These are phyloP conservation scores for Hymenoscyphus scutula DNA, from an alignment of 2,329 filamentous ascomycete genomes.

Conservation along the genomic window DNA sequence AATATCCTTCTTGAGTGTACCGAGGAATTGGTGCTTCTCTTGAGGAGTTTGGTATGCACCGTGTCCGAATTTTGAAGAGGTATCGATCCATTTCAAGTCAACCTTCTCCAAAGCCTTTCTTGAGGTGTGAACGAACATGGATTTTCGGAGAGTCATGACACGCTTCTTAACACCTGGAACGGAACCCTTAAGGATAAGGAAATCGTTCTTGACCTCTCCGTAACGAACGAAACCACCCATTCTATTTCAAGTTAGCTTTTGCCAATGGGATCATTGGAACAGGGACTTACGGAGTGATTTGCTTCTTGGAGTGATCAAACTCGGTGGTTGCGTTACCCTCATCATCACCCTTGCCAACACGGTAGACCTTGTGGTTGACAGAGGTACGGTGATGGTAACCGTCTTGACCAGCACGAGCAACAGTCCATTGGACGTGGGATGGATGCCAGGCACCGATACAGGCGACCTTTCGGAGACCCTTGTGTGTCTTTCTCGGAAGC, in stretches of 20 bases:
- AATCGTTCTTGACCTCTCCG: conserved; percentile 99
- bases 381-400: conserved; percentile 99
- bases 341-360: conserved; percentile 88
- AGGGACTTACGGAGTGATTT: conserved; percentile 91
- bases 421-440: conserved; percentile 99
- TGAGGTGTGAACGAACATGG: conserved; percentile 96
- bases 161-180: conserved; percentile 99
- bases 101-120: conserved; percentile 97
- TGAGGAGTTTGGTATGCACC: conserved; percentile 98
- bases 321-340: conserved; percentile 93
- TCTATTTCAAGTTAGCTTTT: conserved; percentile 50
- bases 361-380: conserved; percentile 99
- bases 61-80: conserved; percentile 99
- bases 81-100: conserved; percentile 99
- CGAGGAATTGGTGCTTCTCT: conserved; percentile 97
- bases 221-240: conserved; percentile 99
- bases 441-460: conserved; percentile 99
- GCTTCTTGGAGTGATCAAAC: conserved; percentile 97
- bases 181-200: conserved; percentile 95
- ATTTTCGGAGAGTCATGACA: conserved; percentile 97
- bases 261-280: background rate
- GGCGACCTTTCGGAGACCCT: conserved; percentile 99
- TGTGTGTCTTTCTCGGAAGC: conserved; percentile 99
- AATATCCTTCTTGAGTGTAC: conserved; percentile 99
- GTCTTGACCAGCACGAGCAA: conserved; percentile 98